phyloP scores from a whole-genome alignment of 2,329 filamentous ascomycete species.

The Diaporthe sp. region DNA sequence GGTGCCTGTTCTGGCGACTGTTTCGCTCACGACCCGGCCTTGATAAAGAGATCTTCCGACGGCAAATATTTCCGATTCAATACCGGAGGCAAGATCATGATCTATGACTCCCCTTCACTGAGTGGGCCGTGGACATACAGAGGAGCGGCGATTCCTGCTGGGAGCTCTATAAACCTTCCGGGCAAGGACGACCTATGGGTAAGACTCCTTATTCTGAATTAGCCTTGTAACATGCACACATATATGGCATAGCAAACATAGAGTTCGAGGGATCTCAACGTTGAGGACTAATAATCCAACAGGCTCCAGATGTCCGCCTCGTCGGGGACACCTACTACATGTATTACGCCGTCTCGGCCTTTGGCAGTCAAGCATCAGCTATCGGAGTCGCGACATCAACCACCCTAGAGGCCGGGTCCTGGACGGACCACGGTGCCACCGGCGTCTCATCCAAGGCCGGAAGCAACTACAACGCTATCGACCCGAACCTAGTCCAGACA shows the following conservation, averaged over 20 bases:
- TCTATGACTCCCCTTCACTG: constrained; percentile 54
- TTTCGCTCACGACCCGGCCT: constrained; percentile 38
- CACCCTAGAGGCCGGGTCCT: constrained; percentile 66
- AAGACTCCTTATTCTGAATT: constrained; percentile 27
- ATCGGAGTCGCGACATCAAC: constrained; percentile 69
- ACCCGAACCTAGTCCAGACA: constrained; percentile 64
- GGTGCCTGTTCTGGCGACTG: constrained; percentile 53
- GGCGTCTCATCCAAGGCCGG: constrained; percentile 62
- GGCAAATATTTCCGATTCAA: constrained; percentile 50
- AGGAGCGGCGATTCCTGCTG: constrained; percentile 55
- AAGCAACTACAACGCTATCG: constrained; percentile 73
- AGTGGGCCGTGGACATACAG: constrained; percentile 59
- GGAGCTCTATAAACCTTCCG: constrained; percentile 56
- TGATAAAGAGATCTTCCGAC: constrained; percentile 35
- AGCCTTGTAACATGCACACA: not conserved
- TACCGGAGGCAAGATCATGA: constrained; percentile 57
- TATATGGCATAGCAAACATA: not conserved
- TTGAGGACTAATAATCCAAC: not conserved
- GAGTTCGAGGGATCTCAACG: not conserved
- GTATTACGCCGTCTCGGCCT: constrained; percentile 76
- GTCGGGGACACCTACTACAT: constrained; percentile 73
- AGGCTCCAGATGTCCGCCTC: constrained; percentile 76
- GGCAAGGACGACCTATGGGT: constrained; percentile 61
- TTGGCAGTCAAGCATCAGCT: constrained; percentile 71
- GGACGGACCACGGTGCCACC: constrained; percentile 71